Evolutionary conservation across 2,329 filamentous ascomycete genomes (phyloP).

Genomic region (Rhinocladiella mackenziei): DNA sequence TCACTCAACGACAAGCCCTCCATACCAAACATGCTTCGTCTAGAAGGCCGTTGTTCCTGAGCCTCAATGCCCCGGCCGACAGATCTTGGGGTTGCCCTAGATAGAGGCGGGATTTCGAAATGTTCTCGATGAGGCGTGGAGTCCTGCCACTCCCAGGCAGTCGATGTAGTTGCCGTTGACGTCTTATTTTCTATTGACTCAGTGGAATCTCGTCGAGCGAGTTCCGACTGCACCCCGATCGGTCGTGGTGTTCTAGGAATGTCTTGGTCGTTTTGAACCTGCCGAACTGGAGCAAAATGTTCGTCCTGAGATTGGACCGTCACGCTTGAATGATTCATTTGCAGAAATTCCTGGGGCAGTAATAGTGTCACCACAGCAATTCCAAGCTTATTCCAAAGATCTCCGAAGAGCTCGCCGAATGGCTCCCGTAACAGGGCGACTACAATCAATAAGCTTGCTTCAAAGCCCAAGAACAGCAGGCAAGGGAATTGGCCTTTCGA

Average conservation of each 20-base stretch:
- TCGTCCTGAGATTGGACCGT: not conserved
- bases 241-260: not conserved
- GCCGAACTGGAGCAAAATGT: not conserved
- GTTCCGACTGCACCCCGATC: not conserved
- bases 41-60: not conserved
- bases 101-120: conserved; percentile 4
- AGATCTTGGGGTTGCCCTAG: not conserved
- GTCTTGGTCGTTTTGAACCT: not conserved
- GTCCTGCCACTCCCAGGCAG: conserved; percentile 16
- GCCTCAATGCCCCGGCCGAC: not conserved
- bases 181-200: conserved; percentile 18
- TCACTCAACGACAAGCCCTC: conserved; percentile 13
- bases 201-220: conserved; percentile 16
- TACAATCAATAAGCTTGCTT: conserved; percentile 15
- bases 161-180: conserved; percentile 19
- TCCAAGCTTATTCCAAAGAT: conserved; percentile 27
- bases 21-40: conserved; percentile 12
- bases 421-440: conserved; percentile 12
- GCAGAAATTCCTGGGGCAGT: conserved; percentile 23
- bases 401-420: conserved; percentile 14
- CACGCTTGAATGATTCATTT: conserved; percentile 8
- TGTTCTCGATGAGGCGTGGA: not conserved
- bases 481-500: conserved; percentile 3
- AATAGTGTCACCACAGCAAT: conserved; percentile 22
- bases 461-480: conserved; percentile 11